A percentile compares a stretch with the other conserved stretches of the same genome.
phyloP scores from a whole-genome alignment of 2,329 filamentous ascomycete species.

The Penicillium sp. region DNA sequence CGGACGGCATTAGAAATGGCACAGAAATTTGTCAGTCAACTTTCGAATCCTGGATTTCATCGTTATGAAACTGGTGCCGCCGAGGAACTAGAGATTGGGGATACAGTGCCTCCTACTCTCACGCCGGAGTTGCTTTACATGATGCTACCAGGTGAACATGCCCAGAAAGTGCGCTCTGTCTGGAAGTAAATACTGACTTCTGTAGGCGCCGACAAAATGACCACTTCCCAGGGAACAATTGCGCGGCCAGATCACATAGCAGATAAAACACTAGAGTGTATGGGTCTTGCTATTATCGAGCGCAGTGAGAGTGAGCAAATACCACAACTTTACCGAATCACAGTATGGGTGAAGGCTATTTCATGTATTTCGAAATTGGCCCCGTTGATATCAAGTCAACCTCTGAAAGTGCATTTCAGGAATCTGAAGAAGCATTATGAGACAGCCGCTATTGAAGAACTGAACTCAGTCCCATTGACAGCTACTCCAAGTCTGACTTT shows the following conservation, averaged over 20 bases:
- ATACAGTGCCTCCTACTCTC: constrained; percentile 11
- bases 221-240: constrained; percentile 19
- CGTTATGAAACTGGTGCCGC: constrained; percentile 7
- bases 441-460: constrained; percentile 15
- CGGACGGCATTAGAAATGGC: constrained; percentile 19
- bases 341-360: constrained; percentile 23
- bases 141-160: constrained; percentile 20
- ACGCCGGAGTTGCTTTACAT: constrained; percentile 25
- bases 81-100: constrained; percentile 11
- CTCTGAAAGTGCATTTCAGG: constrained; percentile 17
- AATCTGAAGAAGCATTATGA: constrained; percentile 22
- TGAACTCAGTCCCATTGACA: constrained; percentile 20
- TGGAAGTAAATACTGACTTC: not conserved
- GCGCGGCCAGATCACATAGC: constrained; percentile 26
- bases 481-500: constrained; percentile 21
- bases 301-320: constrained; percentile 18
- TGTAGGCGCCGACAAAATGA: constrained; percentile 16
- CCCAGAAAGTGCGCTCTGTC: not conserved
- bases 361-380: constrained; percentile 20
- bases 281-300: constrained; percentile 25
- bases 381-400: constrained; percentile 17
- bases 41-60: constrained; percentile 21
- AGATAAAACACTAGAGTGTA: constrained; percentile 20
- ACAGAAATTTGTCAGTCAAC: constrained; percentile 20
- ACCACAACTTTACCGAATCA: constrained; percentile 19